Evolutionary conservation across 148 eudicot species (phyloP), one percentile per base, ranked within the genome.

Genomic region (Nepenthes mirabilis): DNA sequence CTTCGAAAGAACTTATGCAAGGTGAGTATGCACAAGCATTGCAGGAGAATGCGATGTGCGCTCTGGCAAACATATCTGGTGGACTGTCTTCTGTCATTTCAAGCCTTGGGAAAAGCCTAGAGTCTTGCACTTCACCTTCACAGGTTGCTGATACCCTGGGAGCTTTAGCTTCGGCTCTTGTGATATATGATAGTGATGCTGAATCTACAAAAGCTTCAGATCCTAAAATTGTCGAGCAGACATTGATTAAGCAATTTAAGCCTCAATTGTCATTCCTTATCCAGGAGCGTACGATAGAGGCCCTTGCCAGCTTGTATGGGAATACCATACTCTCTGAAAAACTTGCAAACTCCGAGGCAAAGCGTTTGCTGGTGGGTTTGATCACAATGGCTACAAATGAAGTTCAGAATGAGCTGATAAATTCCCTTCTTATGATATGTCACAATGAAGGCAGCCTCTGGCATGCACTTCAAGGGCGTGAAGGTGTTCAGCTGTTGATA

Each of bases 1-100:
- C 99, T 76, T 93, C 99, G 11, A 93, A 93, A 69, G 99, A 93
- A 72, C 84, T 82, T 69, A 93, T 93, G 99, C 97, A 89, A 77
- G 99, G 99, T 37, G 87, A 87, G 77, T 72, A 82, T 70, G 99
- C 97, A 58, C 99, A 94, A 80, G 91, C 95, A 52, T 80, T 93
- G 77, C 99, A 93, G 62, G 99, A 94, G 80, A 89, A 89, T 79
- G 99, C 99, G 23, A 89, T 89, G 99, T 86, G 97, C 73, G 99
- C 99, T 65, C 84, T 93, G 70, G 99, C 99, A 49, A 89, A 93
- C 65, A 93, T 93, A 60, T 93, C 99, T 79, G 99, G 99, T 59
- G 99, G 99, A 35, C 66, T 93, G 75, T 89, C 99, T 5, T 89
- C 80, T 68, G 99, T 94, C 72, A 89, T 94, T 63, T 81, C 95